Evolutionary conservation across 495 filamentous ascomycete genomes (phyloP), one percentile per base, ranked within the genome.

Genomic region (Oidiodendron maius): DNA sequence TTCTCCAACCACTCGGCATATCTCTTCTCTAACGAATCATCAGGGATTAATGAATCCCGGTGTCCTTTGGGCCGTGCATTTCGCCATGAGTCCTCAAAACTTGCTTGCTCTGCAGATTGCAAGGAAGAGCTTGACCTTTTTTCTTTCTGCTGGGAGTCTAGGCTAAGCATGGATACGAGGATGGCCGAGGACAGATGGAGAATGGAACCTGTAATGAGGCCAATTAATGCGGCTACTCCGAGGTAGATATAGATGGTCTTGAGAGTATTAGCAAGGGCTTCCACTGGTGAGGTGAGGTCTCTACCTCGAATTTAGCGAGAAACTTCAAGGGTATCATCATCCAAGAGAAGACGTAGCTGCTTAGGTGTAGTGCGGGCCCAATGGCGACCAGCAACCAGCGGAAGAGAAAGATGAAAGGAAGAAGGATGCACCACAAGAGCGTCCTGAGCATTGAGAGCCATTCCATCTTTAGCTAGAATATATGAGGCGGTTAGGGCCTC

Each of bases 171-270:
- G 4, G 69, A 61, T 43, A 67, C 60, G 45, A 75, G 56, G 42
- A 70, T 48, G 39, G 52, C 58, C 22, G 64, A 69, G 20, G 64
- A 63, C 22, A 71, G 60, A 56, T 76, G 68, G 38, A 84, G 59
- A 9, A 74, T 42, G 12, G 67, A 52, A 24, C 76, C 82, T 15
- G 75, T 65, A 15, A 72, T 32, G 15, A 76, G 53, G 1, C 83
- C 85, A 48, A 82, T 68, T 17, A 84, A 46, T 11, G 70, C 64
- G 15, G 83, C 82, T 43, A 76, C 66, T 36, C 75, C 77, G 21
- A 87, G 61, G 64, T 78, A 86, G 57, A 79, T 78, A 56, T 84
- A 81, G 18, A 86, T 58, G 40, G 79, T 77, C 82, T 85, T 24
- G 44, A 46, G 46, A 34, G 39, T 30, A 40, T 60, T 34, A 63